Evolutionary conservation across 768 basidiomycete genomes (phyloP), one percentile per base, ranked within the genome.

Genomic region (Boletus tylopilopsis): DNA sequence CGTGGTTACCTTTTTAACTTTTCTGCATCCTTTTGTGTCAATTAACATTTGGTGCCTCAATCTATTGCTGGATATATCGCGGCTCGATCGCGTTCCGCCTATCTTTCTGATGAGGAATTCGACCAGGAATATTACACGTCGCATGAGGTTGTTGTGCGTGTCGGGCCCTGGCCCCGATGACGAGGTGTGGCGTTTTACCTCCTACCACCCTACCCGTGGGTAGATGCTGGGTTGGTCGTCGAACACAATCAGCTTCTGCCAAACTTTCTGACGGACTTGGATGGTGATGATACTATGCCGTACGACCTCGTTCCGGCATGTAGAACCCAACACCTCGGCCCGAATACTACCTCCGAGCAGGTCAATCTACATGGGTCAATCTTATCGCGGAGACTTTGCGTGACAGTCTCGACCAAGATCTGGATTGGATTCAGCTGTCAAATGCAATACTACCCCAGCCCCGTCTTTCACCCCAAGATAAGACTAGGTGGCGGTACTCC

Each of bases 11-110:
- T 50, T 39, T 49, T 24, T 38, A 21, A 24, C 33, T 30, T 45
- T 27, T 40, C 47, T 43, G 38, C 51, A n/a, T 51, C 19, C 47
- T 51, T 42, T n/a, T 42, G 51, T 56, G 49, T 55, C 44, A 49
- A 43, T 47, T 45, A 49, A 50, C 40, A 23, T 40, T 44, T 39
- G 42, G 51, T 56, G 34, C 49, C 50, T 55, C 53, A 56, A 56
- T 64, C 46, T 62, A 56, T 36, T 47, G 36, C 47, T 56, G 55
- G 53, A 60, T 63, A 59, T 52, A 56, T 50, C 49, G 40, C 47
- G 54, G 45, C 49, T 44, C 18, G 54, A 47, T 42, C 45, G 34
- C 49, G 50, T 47, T 52, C 37, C 41, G 25, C 36, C 16, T 15
- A 46, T 41, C 39, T 45, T 48, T 59, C 48, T 51, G 51, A 54